A percentile compares a stretch with the other conserved stretches of the same genome.
These are phyloP conservation scores for Lactarius evosmus DNA, from an alignment of 768 basidiomycete species.

Conservation along the genomic window DNA sequence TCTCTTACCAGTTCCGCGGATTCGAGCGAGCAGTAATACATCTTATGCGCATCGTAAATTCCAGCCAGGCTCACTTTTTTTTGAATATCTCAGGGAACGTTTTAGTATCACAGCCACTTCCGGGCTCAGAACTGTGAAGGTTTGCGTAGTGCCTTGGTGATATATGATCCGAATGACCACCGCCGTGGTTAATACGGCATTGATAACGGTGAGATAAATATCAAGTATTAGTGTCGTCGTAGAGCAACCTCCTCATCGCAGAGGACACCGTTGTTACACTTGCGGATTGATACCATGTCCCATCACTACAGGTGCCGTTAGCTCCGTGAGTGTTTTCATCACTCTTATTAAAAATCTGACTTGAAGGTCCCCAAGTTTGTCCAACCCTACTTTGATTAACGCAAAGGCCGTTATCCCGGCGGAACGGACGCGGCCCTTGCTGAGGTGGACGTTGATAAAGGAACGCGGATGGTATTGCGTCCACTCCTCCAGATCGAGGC, in stretches of 20 bases:
- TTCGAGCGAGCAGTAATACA: constrained; percentile 36
- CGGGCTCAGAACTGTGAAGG: constrained; percentile 41
- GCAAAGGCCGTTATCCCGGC: constrained; percentile 21
- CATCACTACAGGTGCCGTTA: neutral
- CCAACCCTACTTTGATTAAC: constrained; percentile 27
- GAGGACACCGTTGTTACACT: constrained; percentile 31
- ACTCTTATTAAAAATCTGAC: neutral
- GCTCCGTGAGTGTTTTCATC: neutral
- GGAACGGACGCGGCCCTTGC: constrained; percentile 16
- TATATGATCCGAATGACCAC: constrained; percentile 33
- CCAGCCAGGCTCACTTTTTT: neutral
- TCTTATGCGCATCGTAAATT: constrained; percentile 34
- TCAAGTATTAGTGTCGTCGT: too few species aligned
- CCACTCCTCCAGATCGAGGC: too few species aligned
- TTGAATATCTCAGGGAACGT: constrained; percentile 27
- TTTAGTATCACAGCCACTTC: constrained; percentile 39
- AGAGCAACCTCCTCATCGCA: neutral
- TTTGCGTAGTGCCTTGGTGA: constrained; percentile 32
- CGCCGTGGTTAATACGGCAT: constrained; percentile 29
- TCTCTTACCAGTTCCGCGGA: constrained; percentile 40
- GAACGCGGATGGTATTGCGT: constrained; percentile 13
- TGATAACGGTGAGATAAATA: constrained; percentile 29
- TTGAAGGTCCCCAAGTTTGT: constrained; percentile 16
- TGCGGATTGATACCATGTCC: constrained; percentile 30
- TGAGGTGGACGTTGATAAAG: constrained; percentile 16